phyloP scores from a whole-genome alignment of 768 basidiomycete species.

The Lactarius tabidus region DNA sequence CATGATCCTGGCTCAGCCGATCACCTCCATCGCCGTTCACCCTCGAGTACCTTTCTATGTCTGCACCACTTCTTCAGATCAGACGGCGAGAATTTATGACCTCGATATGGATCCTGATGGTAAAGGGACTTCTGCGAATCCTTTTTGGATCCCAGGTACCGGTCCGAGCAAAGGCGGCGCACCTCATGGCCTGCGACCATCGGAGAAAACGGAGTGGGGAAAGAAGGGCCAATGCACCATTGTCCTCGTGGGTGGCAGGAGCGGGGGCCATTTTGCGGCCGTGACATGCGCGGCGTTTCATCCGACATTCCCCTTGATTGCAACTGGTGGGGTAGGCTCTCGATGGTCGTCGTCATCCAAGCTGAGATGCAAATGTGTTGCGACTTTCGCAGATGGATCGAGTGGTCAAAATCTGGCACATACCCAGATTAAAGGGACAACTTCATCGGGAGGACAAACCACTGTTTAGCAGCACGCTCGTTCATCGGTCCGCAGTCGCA shows the following conservation, averaged over 20 bases:
- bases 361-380: constrained; percentile 6
- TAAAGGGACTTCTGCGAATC: constrained; percentile 48
- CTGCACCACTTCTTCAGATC: constrained; percentile 71
- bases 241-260: constrained; percentile 63
- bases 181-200: constrained; percentile 62
- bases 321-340: constrained; percentile 67
- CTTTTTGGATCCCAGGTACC: constrained; percentile 53
- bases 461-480: constrained; percentile 59
- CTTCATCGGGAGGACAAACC: constrained; percentile 70
- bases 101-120: constrained; percentile 36
- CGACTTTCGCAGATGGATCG: constrained; percentile 55
- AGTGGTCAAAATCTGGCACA: constrained; percentile 70
- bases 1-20: constrained; percentile 36
- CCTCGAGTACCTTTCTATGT: constrained; percentile 54
- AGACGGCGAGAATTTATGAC: constrained; percentile 67
- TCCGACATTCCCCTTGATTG: constrained; percentile 56
- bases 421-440: constrained; percentile 39
- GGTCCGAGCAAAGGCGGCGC: constrained; percentile 56
- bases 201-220: constrained; percentile 58
- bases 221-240: constrained; percentile 51
- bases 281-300: constrained; percentile 72
- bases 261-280: constrained; percentile 69
- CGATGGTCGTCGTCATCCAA: not conserved
- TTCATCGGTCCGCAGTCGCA: constrained; percentile 63
- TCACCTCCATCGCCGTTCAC: constrained; percentile 67